Conservation (phyloP, 2,329 filamentous ascomycete species). For the Pseudocercospora eumusae region DNA sequence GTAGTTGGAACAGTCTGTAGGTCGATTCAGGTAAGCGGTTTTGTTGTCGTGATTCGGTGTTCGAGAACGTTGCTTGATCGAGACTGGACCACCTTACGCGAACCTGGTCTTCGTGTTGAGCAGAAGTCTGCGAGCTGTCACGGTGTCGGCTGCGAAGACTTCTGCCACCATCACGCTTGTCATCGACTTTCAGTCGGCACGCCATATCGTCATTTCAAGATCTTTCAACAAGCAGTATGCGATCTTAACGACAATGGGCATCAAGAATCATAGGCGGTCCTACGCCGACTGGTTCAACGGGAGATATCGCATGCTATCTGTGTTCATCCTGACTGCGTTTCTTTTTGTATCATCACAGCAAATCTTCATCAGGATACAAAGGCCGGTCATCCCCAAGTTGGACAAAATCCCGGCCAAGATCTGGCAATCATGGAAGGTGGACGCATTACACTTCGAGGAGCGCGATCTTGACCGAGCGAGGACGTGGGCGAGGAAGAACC, state of each 20-base stretch:
- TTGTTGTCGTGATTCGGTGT: neutral
- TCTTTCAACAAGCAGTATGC: neutral
- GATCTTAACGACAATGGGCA: neutral
- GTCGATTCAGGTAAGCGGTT: neutral
- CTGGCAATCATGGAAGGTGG: constrained; percentile 75
- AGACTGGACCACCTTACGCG: neutral
- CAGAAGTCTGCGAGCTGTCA: neutral
- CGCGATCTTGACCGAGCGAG: constrained; percentile 60
- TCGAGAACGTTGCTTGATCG: neutral
- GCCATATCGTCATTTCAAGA: neutral
- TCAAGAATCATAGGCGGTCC: neutral
- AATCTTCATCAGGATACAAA: neutral
- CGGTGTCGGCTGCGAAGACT: constrained; percentile 32
- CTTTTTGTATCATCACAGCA: constrained; percentile 1
- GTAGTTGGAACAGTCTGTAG: neutral
- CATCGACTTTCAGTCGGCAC: neutral
- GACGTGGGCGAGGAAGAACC: constrained; percentile 67
- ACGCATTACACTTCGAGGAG: constrained; percentile 65
- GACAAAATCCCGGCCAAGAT: constrained; percentile 61
- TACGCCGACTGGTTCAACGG: neutral
- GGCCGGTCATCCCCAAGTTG: neutral
- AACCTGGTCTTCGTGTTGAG: neutral
- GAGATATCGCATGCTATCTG: neutral
- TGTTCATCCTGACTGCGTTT: neutral
- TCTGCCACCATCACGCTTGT: neutral